Conservation (phyloP, 805 yeast species). For the Cyberlindnera euphorbiiphila region DNA sequence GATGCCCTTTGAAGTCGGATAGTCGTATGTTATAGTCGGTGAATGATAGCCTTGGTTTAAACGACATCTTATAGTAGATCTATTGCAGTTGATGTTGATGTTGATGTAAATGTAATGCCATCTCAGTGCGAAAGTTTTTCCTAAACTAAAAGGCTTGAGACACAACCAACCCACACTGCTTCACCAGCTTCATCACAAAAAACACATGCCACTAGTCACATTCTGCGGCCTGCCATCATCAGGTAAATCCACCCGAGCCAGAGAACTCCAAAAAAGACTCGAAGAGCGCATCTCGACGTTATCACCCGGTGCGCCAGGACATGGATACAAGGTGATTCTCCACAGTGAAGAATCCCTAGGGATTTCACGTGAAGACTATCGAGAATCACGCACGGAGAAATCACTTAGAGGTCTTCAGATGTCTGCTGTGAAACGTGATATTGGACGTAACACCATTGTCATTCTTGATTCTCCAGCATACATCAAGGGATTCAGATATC, state of each 20-base stretch:
- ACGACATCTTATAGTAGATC: slow-evolving; percentile 23
- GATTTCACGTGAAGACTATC: slow-evolving; percentile 61
- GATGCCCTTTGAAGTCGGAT: slow-evolving; percentile 90
- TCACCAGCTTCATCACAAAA: no score
- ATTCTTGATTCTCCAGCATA: slow-evolving; percentile 83
- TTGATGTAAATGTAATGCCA: neutral
- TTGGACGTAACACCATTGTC: slow-evolving; percentile 66
- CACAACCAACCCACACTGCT: slow-evolving; percentile 1
- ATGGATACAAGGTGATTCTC: slow-evolving; percentile 55
- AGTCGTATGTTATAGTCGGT: slow-evolving; percentile 68
- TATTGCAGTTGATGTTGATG: neutral
- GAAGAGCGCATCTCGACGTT: slow-evolving; percentile 41
- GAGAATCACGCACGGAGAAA: slow-evolving; percentile 74
- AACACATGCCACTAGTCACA: slow-evolving; percentile 74
- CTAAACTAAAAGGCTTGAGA: neutral
- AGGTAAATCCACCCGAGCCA: slow-evolving; percentile 79
- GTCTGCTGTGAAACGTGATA: slow-evolving; percentile 82
- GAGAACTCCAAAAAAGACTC: slow-evolving; percentile 46
- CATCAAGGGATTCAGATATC: slow-evolving; percentile 94
- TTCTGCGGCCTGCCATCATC: slow-evolving; percentile 83
- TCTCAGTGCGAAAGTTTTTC: slow-evolving; percentile 10
- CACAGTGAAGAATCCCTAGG: slow-evolving; percentile 80
- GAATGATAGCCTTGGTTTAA: slow-evolving; percentile 67
- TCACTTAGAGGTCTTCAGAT: slow-evolving; percentile 79
- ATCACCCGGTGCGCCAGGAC: slow-evolving; percentile 43